phyloP scores from a whole-genome alignment of 345 rosid genomes.

The Salix arbutifolia region DNA sequence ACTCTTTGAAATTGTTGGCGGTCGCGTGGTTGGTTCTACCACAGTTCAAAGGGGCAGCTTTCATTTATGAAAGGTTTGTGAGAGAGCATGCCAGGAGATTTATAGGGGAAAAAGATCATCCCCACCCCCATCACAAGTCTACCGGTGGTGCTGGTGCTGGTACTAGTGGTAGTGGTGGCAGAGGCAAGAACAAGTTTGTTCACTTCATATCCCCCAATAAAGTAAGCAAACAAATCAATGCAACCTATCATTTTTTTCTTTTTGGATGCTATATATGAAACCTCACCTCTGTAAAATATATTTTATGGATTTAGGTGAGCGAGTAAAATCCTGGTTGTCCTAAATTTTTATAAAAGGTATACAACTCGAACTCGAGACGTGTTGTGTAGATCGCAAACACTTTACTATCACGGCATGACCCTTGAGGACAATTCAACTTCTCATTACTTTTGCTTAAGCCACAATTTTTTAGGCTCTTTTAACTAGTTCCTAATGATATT shows the following conservation, averaged over 20 bases:
- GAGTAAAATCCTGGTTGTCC: accelerated
- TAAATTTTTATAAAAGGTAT: no score
- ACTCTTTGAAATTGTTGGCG: slow-evolving; percentile 51
- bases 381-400: accelerated
- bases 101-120: slow-evolving; percentile 15
- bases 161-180: slow-evolving; percentile 1
- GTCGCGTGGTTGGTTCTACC: slow-evolving; percentile 80
- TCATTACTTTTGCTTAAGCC: not conserved
- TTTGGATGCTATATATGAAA: no score
- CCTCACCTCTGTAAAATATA: no score
- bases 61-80: slow-evolving; percentile 52
- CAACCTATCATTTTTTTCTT: no score
- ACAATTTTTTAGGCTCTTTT: not conserved
- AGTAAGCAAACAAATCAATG: slow-evolving; percentile 4
- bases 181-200: slow-evolving; percentile 28
- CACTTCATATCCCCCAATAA: slow-evolving; percentile 24
- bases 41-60: slow-evolving; percentile 73
- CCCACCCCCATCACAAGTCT: slow-evolving; percentile 6
- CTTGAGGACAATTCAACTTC: no score
- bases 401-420: no score
- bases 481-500: not conserved
- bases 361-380: accelerated
- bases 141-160: not conserved
- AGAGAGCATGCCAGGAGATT: slow-evolving; percentile 49
- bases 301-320: accelerated